Base-by-base conservation (phyloP, 805 yeast genomes). In the Candida nanaspora region DNA sequence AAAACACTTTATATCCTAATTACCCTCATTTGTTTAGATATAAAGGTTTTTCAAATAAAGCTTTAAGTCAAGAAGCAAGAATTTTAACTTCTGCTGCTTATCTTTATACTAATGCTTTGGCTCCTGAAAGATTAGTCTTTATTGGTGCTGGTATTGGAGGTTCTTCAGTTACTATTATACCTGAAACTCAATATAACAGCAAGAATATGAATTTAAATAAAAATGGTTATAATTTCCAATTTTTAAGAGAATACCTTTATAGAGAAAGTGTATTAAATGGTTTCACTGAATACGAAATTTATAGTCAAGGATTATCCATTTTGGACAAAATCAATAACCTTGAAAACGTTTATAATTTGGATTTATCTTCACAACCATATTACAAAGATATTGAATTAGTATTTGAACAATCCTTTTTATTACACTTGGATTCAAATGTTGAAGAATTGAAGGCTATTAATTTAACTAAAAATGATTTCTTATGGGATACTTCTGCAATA, bases 11-110 rank as follows among this genome's bases (percentile, higher is more conserved):
- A 14, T 16, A 33, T 4, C 45, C 50, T 6, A 22, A 40, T 22
- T 51, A 49, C 26, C 52, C 55, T 15, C 42, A 36, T 35, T 39
- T 43, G 7, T 50, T 59, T 41, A 49, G 46, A 29, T 39, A 58
- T 35, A 33, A 19, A 2, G 44, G 41, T n/a, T 46, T 51, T 6
- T 28, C 37, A 8, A 52, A 50, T 35, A 18, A 33, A 3, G 38
- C 45, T 10, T 18, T 50, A 13, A 39, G 55, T 8, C 54, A 46
- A 33, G 48, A 46, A 8, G 59, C 58, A 7, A 46, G 69, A 22
- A 46, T 45, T 3, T 33, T 53, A 13, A 43, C 51, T 29, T 69
- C 69, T 2, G 56, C 62, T 3, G 50, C 53, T n/a, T 62, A 55
- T 40, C 37, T 65, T 33, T 43, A 55, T 21, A 45, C 49, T 23